Evolutionary conservation across 441 rosid species (phyloP).

Genomic region (California macrophylla): DNA sequence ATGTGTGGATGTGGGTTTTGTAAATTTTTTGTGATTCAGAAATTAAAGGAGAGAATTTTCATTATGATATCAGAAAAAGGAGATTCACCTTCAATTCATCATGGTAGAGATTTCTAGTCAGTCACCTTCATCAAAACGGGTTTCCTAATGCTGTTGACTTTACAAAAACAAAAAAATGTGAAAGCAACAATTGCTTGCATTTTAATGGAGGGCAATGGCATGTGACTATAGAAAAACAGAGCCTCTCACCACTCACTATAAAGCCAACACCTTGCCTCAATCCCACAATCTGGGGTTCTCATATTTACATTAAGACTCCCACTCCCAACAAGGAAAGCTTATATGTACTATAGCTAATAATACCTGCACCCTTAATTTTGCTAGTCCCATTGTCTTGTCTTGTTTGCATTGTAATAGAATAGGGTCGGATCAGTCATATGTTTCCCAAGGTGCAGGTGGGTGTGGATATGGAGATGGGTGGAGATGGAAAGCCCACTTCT

Average conservation of each 20-base stretch:
- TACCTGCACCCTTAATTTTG: not conserved
- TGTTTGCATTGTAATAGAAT: not conserved
- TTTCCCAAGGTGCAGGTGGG: conserved; percentile 4
- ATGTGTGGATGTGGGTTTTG: not conserved
- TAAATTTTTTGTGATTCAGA: not conserved
- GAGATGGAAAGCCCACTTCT: not conserved
- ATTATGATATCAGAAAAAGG: not conserved
- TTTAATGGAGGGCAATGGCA: not conserved
- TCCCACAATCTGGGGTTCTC: not conserved
- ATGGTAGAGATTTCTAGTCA: not conserved
- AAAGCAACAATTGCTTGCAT: not conserved
- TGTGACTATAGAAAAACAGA: not conserved
- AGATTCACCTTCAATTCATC: not conserved
- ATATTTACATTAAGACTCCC: not conserved
- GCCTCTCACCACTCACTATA: not conserved
- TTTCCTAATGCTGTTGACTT: conserved; percentile 2
- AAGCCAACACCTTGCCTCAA: not conserved
- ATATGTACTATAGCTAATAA: not conserved
- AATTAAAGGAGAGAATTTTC: no score
- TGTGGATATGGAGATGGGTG: not conserved
- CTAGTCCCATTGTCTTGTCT: not conserved
- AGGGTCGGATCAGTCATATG: not conserved
- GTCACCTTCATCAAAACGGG: not conserved
- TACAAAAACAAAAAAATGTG: not conserved
- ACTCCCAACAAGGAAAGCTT: not conserved